Conservation (phyloP, 2,329 filamentous ascomycete species). For the Annulohypoxylon truncatum region DNA sequence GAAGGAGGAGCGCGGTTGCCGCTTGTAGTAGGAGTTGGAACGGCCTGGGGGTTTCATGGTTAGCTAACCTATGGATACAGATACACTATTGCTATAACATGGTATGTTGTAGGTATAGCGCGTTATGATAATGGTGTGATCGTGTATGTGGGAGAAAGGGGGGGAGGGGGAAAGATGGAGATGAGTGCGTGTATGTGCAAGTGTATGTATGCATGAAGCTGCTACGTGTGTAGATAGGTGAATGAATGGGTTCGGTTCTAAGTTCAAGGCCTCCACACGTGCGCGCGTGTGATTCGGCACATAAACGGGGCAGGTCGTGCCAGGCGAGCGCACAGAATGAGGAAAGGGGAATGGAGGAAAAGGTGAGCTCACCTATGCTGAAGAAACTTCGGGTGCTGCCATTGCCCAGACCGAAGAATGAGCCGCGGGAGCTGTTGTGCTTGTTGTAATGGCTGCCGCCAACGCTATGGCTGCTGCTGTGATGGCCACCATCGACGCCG, state of each 20-base stretch:
- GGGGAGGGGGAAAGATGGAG: background rate
- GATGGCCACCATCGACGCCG: slow-evolving; percentile 23
- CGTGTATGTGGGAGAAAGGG: background rate
- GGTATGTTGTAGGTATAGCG: background rate
- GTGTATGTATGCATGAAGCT: background rate
- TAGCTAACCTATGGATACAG: background rate
- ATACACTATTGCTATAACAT: background rate
- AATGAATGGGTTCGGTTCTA: background rate
- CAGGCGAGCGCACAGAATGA: slow-evolving; percentile 1
- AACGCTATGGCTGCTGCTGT: slow-evolving; percentile 33
- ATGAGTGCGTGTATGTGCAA: background rate
- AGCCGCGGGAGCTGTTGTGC: slow-evolving; percentile 41
- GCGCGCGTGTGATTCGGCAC: slow-evolving; percentile 15
- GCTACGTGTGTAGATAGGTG: background rate
- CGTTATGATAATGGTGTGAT: background rate
- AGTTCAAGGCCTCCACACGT: background rate
- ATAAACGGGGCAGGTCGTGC: slow-evolving; percentile 8
- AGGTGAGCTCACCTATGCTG: slow-evolving; percentile 44
- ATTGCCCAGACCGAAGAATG: slow-evolving; percentile 50
- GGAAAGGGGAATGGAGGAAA: background rate
- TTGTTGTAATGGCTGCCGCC: slow-evolving; percentile 41
- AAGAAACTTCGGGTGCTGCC: slow-evolving; percentile 50
- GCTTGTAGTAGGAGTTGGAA: slow-evolving; percentile 75
- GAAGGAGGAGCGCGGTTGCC: slow-evolving; percentile 84
- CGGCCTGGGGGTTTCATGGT: slow-evolving; percentile 53